phyloP scores from a whole-genome alignment of 2,329 filamentous ascomycete species.

The Fusarium chlamydosporum region DNA sequence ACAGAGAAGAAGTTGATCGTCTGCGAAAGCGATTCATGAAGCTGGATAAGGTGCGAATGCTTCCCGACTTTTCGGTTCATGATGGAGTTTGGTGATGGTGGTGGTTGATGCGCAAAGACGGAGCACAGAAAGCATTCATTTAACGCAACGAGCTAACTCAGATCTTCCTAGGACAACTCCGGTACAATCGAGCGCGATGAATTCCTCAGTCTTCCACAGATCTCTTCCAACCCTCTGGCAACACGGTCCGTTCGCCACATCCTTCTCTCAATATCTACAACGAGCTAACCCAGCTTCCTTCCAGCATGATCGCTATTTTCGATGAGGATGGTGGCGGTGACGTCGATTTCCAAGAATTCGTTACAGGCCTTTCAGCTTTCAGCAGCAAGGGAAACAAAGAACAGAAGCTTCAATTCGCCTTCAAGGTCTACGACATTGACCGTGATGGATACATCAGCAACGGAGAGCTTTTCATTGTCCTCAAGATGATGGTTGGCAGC shows the following conservation, averaged over 20 bases:
- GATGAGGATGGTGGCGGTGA: constrained; percentile 98
- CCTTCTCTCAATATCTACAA: not conserved
- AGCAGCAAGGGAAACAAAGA: constrained; percentile 99
- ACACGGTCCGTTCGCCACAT: constrained; percentile 75
- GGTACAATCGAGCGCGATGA: constrained; percentile 99
- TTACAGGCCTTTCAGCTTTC: constrained; percentile 94
- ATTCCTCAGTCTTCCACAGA: constrained; percentile 96
- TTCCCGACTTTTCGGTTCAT: constrained; percentile 18
- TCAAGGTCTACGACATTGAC: constrained; percentile 99
- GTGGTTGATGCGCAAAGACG: constrained; percentile 2
- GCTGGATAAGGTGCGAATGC: constrained; percentile 84
- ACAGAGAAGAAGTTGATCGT: constrained; percentile 96
- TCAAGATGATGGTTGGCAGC: constrained; percentile 99
- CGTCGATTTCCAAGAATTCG: constrained; percentile 99
- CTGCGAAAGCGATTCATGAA: constrained; percentile 99
- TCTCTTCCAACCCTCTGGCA: constrained; percentile 96
- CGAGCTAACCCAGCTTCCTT: constrained; percentile 21
- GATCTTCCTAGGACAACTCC: constrained; percentile 82
- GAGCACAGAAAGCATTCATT: not conserved
- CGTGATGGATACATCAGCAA: constrained; percentile 99
- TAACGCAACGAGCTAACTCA: constrained; percentile 16
- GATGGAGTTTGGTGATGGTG: constrained; percentile 5
- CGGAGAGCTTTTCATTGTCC: constrained; percentile 97
- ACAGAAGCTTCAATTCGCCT: constrained; percentile 96
- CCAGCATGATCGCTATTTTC: constrained; percentile 98